Base-by-base conservation (phyloP, 2,329 filamentous ascomycete genomes). In the Fonsecaea nubica region DNA sequence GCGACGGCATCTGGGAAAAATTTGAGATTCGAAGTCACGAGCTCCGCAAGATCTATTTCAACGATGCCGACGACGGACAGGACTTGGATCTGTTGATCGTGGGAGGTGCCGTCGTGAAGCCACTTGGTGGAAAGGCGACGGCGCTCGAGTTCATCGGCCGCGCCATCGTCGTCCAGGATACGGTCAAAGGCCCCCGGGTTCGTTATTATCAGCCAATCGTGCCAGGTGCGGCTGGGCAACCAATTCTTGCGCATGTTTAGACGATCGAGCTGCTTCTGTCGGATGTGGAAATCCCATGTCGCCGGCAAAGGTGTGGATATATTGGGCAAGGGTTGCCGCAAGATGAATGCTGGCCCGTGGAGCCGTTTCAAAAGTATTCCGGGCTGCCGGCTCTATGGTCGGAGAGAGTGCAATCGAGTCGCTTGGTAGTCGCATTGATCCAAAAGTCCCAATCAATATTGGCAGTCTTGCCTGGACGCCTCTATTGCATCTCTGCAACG, bases 31-130 rank as follows among this genome's bases (percentile, higher is more conserved):
- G 32, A 18, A 33, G 54, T 38, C 54, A 57, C 33, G 38, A 57
- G 54, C 33, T 57, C 18, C 54, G 33, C 32, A 57, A 57, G 33
- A 32, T 57, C n/a, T 57, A 32, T 32, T 15, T 57, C 13, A 57
- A 57, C 13, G 33, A 57, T 32, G 32, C 54, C 54, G 12, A 15
- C 54, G 12, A 15, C 12, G 38, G 38, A 15, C 33, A 57, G 30
- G 54, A 32, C 13, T 38, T 57, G 32, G 54, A 57, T 38, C 38
- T 57, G 8, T 18, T 57, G 54, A 25, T 57, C n/a, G 54, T 57
- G 18, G 54, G 54, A 12, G 33, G 7, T 2, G 54, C 42, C 7
- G n/a, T 45, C 42, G 8, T 18, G 2, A 45, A 21, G 42, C 15
- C 15, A 21, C 15, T 21, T 21, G n/a, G n/a, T 8, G 42, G 42